A percentile compares a stretch with the other conserved stretches of the same genome.
These are phyloP conservation scores for Talaromyces verruculosus DNA, from an alignment of 2,329 filamentous ascomycete species.

Conservation along the genomic window DNA sequence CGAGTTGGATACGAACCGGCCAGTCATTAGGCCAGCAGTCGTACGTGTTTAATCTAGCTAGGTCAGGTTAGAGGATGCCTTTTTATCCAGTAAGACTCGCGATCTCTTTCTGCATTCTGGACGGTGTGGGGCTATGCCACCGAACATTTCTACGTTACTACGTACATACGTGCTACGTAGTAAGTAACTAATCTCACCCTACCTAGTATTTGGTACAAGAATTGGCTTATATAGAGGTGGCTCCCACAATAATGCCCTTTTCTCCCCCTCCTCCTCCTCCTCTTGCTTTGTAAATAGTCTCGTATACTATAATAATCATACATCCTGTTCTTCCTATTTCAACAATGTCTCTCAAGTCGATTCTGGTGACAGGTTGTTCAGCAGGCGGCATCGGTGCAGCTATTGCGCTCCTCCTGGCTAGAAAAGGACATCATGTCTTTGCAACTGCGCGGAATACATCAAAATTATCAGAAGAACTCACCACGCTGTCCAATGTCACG, in stretches of 20 bases:
- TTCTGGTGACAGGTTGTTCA: constrained; percentile 20
- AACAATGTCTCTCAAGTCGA: constrained; percentile 6
- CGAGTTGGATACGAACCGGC: background rate
- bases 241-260: background rate
- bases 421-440: constrained; percentile 15
- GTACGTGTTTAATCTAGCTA: background rate
- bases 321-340: background rate
- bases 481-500: constrained; percentile 18
- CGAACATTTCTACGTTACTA: background rate
- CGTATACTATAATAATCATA: background rate
- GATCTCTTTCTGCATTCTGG: background rate
- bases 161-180: too few species aligned
- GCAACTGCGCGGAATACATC: constrained; percentile 16
- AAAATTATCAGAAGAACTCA: constrained; percentile 10
- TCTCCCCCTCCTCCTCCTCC: background rate
- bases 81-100: background rate
- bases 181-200: background rate
- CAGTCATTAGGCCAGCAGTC: background rate
- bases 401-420: constrained; percentile 14
- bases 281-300: background rate
- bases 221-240: background rate
- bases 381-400: constrained; percentile 18
- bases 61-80: background rate
- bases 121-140: background rate
- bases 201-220: background rate